phyloP scores from a whole-genome alignment of 345 rosid genomes.

The Ricinus communis region DNA sequence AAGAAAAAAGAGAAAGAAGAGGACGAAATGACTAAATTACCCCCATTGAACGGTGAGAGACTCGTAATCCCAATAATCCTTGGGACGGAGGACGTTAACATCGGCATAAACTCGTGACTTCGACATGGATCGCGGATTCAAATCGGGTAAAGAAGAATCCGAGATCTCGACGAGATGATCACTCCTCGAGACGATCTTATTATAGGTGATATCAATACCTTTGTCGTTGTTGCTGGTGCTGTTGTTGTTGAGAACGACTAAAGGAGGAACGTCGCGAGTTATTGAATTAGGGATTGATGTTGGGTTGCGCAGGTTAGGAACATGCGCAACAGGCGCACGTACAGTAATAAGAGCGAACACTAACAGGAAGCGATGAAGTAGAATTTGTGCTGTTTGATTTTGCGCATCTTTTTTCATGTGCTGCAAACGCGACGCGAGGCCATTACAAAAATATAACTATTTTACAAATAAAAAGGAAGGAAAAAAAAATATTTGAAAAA shows the following conservation, averaged over 20 bases:
- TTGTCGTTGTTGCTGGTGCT: conserved; percentile 20
- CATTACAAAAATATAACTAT: neutral
- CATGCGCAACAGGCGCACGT: conserved; percentile 49
- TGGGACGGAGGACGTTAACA: conserved; percentile 78
- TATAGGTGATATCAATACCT: too few species aligned
- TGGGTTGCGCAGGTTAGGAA: conserved; percentile 41
- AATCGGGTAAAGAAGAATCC: conserved; percentile 6
- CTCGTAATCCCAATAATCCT: conserved; percentile 71
- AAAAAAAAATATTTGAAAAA: too few species aligned
- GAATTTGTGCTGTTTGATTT: conserved; percentile 18
- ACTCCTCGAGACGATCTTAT: too few species aligned
- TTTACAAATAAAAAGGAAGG: neutral
- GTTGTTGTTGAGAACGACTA: neutral
- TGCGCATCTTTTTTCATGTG: conserved; percentile 11
- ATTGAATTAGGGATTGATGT: conserved; percentile 5
- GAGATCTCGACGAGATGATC: conserved; percentile 35
- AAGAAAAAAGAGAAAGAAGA: neutral
- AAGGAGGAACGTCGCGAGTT: neutral
- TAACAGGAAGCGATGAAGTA: conserved; percentile 43
- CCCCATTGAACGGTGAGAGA: conserved; percentile 67
- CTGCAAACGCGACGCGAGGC: neutral
- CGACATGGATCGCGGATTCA: conserved; percentile 54
- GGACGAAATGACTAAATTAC: conserved; percentile 29
- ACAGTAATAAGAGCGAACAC: conserved; percentile 48
- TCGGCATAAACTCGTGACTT: conserved; percentile 86